Percentiles rank a stretch among this genome's conserved stretches.
These are phyloP conservation scores for Apiotrichum veenhuisii DNA, from an alignment of 1,284 basidiomycete species.

Conservation along the genomic window DNA sequence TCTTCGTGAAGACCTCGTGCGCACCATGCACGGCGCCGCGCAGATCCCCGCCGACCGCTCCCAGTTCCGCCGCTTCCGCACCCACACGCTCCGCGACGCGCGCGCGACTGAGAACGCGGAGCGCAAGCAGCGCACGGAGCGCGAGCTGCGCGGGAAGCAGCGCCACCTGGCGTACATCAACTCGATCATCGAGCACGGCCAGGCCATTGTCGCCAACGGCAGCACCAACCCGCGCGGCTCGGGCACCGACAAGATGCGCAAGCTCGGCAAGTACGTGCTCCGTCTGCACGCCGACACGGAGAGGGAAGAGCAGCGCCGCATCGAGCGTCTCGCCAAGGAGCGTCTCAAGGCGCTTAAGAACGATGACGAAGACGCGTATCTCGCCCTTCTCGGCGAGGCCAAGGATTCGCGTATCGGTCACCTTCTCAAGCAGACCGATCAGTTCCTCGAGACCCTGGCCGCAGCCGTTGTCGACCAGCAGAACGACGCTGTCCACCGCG, in stretches of 20 bases:
- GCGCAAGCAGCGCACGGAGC: constrained; percentile 84
- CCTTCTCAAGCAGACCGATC: constrained; percentile 87
- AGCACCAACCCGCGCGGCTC: constrained; percentile 44
- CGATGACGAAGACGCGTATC: constrained; percentile 98
- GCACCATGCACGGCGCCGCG: constrained; percentile 83
- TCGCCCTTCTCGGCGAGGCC: constrained; percentile 98
- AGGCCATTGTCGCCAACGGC: constrained; percentile 61
- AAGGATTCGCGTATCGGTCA: constrained; percentile 99
- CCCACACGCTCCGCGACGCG: constrained; percentile 84
- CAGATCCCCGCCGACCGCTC: constrained; percentile 85
- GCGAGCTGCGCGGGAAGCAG: constrained; percentile 90
- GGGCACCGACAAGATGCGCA: constrained; percentile 43
- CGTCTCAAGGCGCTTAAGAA: constrained; percentile 96
- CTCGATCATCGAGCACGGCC: constrained; percentile 82
- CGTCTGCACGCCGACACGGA: constrained; percentile 54
- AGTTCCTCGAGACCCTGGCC: constrained; percentile 90
- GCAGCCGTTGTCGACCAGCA: constrained; percentile 94
- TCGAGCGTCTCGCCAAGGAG: constrained; percentile 94
- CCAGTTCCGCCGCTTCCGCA: constrained; percentile 83
- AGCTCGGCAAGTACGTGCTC: constrained; percentile 52
- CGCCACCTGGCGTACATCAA: constrained; percentile 93
- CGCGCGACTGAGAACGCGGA: constrained; percentile 87
- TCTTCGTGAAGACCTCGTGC: constrained; percentile 79
- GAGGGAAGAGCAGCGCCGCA: constrained; percentile 59
- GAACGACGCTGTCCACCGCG: constrained; percentile 60